Evolutionary conservation across 1,284 basidiomycete genomes (phyloP).

Genomic region (Peniophora sp.): DNA sequence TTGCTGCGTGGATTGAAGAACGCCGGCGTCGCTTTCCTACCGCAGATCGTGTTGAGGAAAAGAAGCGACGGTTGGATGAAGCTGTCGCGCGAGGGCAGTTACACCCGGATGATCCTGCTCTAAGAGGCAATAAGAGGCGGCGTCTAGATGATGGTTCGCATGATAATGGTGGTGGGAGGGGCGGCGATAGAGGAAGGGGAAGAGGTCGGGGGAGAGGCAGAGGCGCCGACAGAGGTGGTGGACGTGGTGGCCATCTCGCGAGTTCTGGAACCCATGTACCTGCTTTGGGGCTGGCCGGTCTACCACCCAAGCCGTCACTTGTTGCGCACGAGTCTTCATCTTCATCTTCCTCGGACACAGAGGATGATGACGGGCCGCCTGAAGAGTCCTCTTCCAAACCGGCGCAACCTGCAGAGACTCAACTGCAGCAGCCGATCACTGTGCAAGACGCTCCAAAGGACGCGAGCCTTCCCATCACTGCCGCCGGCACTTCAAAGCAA

Average conservation of each 20-base stretch:
- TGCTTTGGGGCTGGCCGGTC: not conserved
- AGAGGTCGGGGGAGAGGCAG: slow-evolving; percentile 22
- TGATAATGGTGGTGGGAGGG: slow-evolving; percentile 16
- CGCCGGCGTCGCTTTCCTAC: slow-evolving; percentile 82
- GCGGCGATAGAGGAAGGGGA: slow-evolving; percentile 25
- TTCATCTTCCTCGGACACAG: slow-evolving; percentile 21
- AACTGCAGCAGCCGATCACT: not conserved
- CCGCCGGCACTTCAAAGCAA: not conserved
- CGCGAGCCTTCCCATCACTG: not conserved
- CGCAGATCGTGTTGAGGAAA: slow-evolving; percentile 60
- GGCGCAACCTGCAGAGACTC: slow-evolving; percentile 8
- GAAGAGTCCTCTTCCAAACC: slow-evolving; percentile 58
- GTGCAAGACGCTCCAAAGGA: too few relatives aligned
- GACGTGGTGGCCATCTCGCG: slow-evolving; percentile 15
- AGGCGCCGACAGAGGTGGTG: slow-evolving; percentile 26
- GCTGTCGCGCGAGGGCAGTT: slow-evolving; percentile 76
- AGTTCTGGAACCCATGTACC: not conserved
- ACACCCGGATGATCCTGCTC: slow-evolving; percentile 35
- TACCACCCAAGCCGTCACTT: not conserved
- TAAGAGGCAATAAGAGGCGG: slow-evolving; percentile 25
- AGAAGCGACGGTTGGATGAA: slow-evolving; percentile 66
- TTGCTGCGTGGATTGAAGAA: slow-evolving; percentile 82
- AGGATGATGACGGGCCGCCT: slow-evolving; percentile 43
- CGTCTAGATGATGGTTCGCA: slow-evolving; percentile 16
- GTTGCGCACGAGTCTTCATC: slow-evolving; percentile 5